A percentile compares a stretch with the other conserved stretches of the same genome.
phyloP scores from a whole-genome alignment of 352 stramenopile species.

The Globisporangium abappressorium region DNA sequence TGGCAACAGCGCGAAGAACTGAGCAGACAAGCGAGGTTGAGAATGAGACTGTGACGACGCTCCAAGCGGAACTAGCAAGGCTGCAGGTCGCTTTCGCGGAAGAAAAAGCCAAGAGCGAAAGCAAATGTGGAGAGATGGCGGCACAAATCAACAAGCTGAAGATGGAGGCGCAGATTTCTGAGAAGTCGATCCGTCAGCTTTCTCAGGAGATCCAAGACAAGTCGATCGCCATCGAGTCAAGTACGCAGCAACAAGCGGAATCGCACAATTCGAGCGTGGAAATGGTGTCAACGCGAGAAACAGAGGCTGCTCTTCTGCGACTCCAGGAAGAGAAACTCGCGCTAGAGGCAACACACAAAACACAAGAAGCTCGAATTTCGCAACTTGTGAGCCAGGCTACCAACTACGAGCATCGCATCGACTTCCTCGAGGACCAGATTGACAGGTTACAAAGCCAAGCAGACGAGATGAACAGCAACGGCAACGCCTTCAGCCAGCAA shows the following conservation, averaged over 20 bases:
- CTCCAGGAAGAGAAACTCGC: slow-evolving; percentile 22
- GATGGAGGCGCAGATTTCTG: not conserved
- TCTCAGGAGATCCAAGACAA: slow-evolving; percentile 1
- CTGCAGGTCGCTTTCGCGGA: not conserved
- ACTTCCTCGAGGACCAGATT: slow-evolving; percentile 13
- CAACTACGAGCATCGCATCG: slow-evolving; percentile 17
- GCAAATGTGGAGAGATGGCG: slow-evolving; percentile 1
- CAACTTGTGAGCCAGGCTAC: slow-evolving; percentile 24
- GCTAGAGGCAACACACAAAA: slow-evolving; percentile 22
- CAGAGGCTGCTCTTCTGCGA: slow-evolving; percentile 4
- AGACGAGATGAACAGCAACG: not conserved
- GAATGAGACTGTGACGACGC: not conserved
- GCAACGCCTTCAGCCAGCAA: not conserved
- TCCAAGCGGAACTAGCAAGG: not conserved
- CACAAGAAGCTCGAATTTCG: slow-evolving; percentile 25
- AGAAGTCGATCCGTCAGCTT: slow-evolving; percentile 6
- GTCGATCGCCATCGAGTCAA: not conserved
- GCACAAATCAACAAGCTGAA: not conserved
- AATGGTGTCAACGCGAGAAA: slow-evolving; percentile 1
- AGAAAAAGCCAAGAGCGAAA: slow-evolving; percentile 1
- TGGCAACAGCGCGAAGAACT: not conserved
- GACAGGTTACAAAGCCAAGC: slow-evolving; percentile 3
- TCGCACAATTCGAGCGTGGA: not conserved
- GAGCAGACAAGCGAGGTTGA: not conserved
- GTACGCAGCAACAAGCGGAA: not conserved